Evolutionary conservation across 768 basidiomycete genomes (phyloP).

Genomic region (Boletus pseudopeckii): DNA sequence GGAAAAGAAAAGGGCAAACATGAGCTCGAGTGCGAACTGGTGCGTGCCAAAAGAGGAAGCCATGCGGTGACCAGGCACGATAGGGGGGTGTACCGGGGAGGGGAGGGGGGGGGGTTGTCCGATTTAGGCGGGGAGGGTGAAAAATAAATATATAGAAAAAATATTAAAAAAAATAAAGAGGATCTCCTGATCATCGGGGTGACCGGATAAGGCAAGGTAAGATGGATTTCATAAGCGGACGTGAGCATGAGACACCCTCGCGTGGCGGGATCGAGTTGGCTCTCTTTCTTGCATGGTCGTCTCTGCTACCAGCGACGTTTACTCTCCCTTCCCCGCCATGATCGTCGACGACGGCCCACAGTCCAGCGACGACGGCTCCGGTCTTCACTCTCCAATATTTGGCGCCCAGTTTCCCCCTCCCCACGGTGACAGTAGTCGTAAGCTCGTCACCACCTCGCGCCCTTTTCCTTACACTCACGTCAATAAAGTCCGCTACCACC

Average conservation of each 20-base stretch:
- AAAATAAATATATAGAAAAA: constrained; percentile 11
- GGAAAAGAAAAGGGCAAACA: constrained; percentile 28
- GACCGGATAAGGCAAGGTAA: constrained; percentile 25
- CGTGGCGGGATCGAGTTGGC: constrained; percentile 35
- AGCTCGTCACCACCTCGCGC: constrained; percentile 43
- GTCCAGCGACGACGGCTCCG: constrained; percentile 75
- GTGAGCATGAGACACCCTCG: constrained; percentile 47
- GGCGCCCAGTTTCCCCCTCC: constrained; percentile 43
- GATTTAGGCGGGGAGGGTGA: constrained; percentile 23
- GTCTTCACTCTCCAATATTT: constrained; percentile 70
- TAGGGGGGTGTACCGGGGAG: constrained; percentile 21
- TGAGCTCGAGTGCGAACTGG: constrained; percentile 10
- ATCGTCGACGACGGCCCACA: constrained; percentile 62
- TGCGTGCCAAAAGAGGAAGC: constrained; percentile 7
- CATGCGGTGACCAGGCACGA: constrained; percentile 29
- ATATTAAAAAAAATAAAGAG: not conserved
- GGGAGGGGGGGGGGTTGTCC: constrained; percentile 24
- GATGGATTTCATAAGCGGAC: constrained; percentile 36
- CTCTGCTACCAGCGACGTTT: constrained; percentile 51
- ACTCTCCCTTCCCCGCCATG: constrained; percentile 54
- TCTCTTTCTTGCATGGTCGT: constrained; percentile 50
- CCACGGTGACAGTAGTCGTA: constrained; percentile 46
- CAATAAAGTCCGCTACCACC: constrained; percentile 72
- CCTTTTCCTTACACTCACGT: constrained; percentile 40
- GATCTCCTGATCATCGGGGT: constrained; percentile 35